These are phyloP conservation scores for Cyberlindnera veronae DNA, from an alignment of 805 yeast genomes.

Conservation along the genomic window DNA sequence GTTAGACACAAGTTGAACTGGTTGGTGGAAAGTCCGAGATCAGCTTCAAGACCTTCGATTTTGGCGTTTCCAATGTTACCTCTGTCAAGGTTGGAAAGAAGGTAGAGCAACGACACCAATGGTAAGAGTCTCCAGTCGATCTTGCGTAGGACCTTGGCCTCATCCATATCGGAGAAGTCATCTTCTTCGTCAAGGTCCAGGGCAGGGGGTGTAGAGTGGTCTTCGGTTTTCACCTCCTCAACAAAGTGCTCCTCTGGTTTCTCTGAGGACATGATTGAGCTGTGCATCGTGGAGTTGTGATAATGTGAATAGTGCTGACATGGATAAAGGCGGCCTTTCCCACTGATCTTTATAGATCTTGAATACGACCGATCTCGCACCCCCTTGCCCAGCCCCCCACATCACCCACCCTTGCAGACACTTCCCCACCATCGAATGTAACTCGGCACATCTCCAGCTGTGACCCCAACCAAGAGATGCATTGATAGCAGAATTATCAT, in stretches of 20 bases:
- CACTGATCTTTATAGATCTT: too few species aligned
- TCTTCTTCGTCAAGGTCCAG: constrained; percentile 1
- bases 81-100: constrained; percentile 19
- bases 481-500: too few species aligned
- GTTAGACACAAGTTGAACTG: constrained; percentile 19
- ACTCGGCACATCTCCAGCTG: too few species aligned
- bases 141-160: constrained; percentile 13
- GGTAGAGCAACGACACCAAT: constrained; percentile 12
- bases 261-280: constrained; percentile 1
- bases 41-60: constrained; percentile 7
- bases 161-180: constrained; percentile 14
- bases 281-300: neutral
- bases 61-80: constrained; percentile 11
- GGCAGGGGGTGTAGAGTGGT: neutral
- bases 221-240: neutral
- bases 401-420: too few species aligned
- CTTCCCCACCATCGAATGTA: too few species aligned
- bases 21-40: constrained; percentile 11
- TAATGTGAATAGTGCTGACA: too few species aligned
- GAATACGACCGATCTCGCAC: neutral
- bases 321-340: too few species aligned
- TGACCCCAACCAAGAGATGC: too few species aligned
- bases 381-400: too few species aligned
- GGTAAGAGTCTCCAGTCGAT: constrained; percentile 20
- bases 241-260: constrained; percentile 7